Percentiles rank a stretch among this genome's conserved stretches.
These are phyloP conservation scores for Stachybotrys echinatus DNA, from an alignment of 2,329 filamentous ascomycete genomes.

Conservation along the genomic window DNA sequence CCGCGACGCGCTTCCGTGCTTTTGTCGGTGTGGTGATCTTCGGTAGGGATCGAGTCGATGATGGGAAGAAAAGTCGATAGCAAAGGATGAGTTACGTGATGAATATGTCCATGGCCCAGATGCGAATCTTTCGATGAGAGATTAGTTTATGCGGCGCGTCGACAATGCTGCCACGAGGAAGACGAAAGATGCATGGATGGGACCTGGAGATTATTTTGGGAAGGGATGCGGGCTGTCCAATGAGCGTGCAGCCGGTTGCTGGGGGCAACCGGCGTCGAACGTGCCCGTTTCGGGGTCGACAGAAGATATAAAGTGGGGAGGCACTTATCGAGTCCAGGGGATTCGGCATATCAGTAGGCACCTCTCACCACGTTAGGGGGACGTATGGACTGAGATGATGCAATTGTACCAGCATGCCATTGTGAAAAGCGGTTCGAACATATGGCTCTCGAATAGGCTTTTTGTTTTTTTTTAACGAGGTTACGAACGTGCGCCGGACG, in stretches of 20 bases:
- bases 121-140: slow-evolving; percentile 21
- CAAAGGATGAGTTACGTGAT: slow-evolving; percentile 33
- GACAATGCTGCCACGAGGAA: slow-evolving; percentile 10
- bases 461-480: too few relatives aligned
- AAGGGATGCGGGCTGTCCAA: slow-evolving; percentile 16
- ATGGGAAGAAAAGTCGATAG: slow-evolving; percentile 1
- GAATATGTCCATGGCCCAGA: slow-evolving; percentile 30
- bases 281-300: too few relatives aligned
- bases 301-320: too few relatives aligned
- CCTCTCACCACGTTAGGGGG: too few relatives aligned
- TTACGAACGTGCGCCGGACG: too few relatives aligned
- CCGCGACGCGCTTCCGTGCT: slow-evolving; percentile 12
- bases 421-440: too few relatives aligned
- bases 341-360: too few relatives aligned
- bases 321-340: too few relatives aligned
- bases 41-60: slow-evolving; percentile 7
- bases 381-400: too few relatives aligned
- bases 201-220: slow-evolving; percentile 21
- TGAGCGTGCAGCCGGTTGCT: slow-evolving; percentile 22
- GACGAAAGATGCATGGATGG: slow-evolving; percentile 12
- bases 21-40: slow-evolving; percentile 4
- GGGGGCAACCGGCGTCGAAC: slow-evolving; percentile 22
- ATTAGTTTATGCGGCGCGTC: slow-evolving; percentile 31
- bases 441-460: too few relatives aligned
- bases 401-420: too few relatives aligned